Evolutionary conservation across 805 yeast genomes (phyloP).

Genomic region (Ogataea nitratoaversa): DNA sequence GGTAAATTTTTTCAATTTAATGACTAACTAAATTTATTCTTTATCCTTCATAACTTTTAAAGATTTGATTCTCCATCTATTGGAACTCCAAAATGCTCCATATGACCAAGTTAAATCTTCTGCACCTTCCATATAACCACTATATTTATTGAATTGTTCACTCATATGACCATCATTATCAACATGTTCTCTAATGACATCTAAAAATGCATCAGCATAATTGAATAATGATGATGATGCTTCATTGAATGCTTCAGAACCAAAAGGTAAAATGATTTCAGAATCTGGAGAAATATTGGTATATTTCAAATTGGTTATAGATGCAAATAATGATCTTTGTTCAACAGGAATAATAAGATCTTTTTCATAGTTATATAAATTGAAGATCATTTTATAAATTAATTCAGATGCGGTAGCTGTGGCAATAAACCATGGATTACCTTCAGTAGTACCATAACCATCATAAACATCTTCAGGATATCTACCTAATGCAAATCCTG

Average conservation of each 20-base stretch:
- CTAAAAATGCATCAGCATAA: slow-evolving; percentile 67
- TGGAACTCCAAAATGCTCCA: slow-evolving; percentile 67
- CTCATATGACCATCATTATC: slow-evolving; percentile 70
- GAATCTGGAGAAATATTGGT: neutral
- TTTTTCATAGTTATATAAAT: slow-evolving; percentile 33
- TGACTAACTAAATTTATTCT: slow-evolving; percentile 1
- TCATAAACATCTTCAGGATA: slow-evolving; percentile 91
- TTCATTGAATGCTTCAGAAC: slow-evolving; percentile 41
- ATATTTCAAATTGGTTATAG: slow-evolving; percentile 23
- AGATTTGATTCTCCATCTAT: slow-evolving; percentile 55
- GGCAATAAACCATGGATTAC: slow-evolving; percentile 91
- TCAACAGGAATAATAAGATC: slow-evolving; percentile 38
- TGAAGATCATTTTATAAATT: slow-evolving; percentile 50
- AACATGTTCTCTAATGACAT: slow-evolving; percentile 53
- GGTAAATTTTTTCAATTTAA: too few relatives aligned
- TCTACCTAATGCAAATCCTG: slow-evolving; percentile 76
- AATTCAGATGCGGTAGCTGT: slow-evolving; percentile 68
- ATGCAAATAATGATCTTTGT: slow-evolving; percentile 18
- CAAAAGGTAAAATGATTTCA: slow-evolving; percentile 30
- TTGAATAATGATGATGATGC: slow-evolving; percentile 42
- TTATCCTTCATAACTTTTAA: slow-evolving; percentile 22
- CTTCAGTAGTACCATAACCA: slow-evolving; percentile 67
- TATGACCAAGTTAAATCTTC: slow-evolving; percentile 87
- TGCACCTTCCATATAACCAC: slow-evolving; percentile 89
- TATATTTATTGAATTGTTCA: slow-evolving; percentile 80